Evolutionary conservation across 2,329 filamentous ascomycete species (phyloP).

Genomic region (Fonsecaea erecta): DNA sequence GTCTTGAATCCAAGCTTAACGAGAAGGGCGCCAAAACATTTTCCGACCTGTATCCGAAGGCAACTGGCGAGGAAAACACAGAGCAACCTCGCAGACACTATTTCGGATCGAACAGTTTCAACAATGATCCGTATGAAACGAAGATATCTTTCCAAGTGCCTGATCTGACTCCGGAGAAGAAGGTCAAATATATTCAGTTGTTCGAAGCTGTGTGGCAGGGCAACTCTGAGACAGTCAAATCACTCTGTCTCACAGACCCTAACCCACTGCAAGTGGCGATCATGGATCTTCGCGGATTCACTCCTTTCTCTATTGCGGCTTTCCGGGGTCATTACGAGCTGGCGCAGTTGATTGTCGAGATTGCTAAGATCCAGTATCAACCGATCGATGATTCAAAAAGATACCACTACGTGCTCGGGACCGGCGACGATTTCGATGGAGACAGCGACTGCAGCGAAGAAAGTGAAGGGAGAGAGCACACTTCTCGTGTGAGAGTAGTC

Average conservation of each 20-base stretch:
- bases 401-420: conserved; percentile 49
- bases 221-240: conserved; percentile 69
- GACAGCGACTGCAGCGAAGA: conserved; percentile 46
- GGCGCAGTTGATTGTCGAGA: conserved; percentile 70
- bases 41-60: conserved; percentile 64
- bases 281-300: conserved; percentile 56
- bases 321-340: conserved; percentile 67
- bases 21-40: conserved; percentile 69
- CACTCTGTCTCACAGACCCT: conserved; percentile 66
- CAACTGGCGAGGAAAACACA: conserved; percentile 55
- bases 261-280: conserved; percentile 68
- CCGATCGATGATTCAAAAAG: conserved; percentile 58
- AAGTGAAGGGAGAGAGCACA: conserved; percentile 45
- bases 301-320: conserved; percentile 71
- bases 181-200: conserved; percentile 63
- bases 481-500: conserved; percentile 41
- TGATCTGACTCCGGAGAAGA: conserved; percentile 59
- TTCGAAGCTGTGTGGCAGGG: conserved; percentile 72
- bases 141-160: conserved; percentile 56
- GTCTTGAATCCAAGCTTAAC: conserved; percentile 61
- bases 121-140: conserved; percentile 52
- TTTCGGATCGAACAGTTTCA: background rate
- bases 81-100: conserved; percentile 17
- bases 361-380: conserved; percentile 70
- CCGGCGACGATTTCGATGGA: conserved; percentile 35